These are phyloP conservation scores for Kalanchoe fedtschenkoi DNA, from an alignment of 164 flowering plant genomes.

Conservation along the genomic window DNA sequence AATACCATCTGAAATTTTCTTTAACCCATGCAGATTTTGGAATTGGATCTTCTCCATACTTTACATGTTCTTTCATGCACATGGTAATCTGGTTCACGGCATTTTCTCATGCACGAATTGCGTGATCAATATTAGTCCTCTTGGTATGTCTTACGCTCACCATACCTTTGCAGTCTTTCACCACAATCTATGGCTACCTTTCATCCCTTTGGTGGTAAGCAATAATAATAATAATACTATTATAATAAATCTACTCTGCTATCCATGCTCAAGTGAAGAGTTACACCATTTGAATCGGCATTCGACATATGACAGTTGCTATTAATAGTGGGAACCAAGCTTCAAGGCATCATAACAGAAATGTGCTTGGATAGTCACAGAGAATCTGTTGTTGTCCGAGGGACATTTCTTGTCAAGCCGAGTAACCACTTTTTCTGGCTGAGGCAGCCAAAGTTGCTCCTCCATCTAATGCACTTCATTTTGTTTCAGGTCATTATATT, in stretches of 20 bases:
- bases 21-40: slow-evolving; percentile 57
- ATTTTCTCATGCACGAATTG: background rate
- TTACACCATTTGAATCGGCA: background rate
- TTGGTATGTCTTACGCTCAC: background rate
- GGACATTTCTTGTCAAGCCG: slow-evolving; percentile 33
- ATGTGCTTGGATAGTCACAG: slow-evolving; percentile 33
- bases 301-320: slow-evolving; percentile 29
- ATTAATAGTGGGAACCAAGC: slow-evolving; percentile 49
- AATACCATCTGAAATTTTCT: background rate
- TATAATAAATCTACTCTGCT: too few species aligned
- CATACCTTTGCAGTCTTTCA: slow-evolving; percentile 30
- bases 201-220: slow-evolving; percentile 53
- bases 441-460: slow-evolving; percentile 31
- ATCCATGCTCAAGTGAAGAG: too few species aligned
- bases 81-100: slow-evolving; percentile 24
- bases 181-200: slow-evolving; percentile 52
- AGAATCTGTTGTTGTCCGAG: slow-evolving; percentile 27
- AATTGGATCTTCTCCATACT: slow-evolving; percentile 47
- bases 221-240: too few species aligned
- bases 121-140: background rate
- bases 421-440: slow-evolving; percentile 46
- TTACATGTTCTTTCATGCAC: slow-evolving; percentile 53
- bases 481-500: slow-evolving; percentile 43
- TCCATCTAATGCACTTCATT: slow-evolving; percentile 45
- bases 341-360: slow-evolving; percentile 35